These are phyloP conservation scores for Neurospora sp. DNA, from an alignment of 495 filamentous ascomycete genomes.

Conservation along the genomic window DNA sequence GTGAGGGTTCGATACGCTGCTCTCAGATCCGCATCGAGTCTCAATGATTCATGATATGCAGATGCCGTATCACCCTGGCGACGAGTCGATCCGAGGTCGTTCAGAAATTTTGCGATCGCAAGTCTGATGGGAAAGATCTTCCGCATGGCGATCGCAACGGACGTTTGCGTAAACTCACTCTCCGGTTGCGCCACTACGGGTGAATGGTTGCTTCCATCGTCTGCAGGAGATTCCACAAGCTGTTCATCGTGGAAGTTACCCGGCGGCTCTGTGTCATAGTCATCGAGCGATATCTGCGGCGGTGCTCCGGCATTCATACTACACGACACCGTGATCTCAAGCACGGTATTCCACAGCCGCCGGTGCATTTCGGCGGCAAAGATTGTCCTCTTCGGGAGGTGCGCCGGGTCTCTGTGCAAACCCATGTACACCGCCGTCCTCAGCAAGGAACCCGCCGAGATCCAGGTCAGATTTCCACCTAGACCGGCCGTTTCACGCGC, in stretches of 20 bases:
- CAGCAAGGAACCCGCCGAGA: constrained; percentile 6
- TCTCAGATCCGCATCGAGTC: constrained; percentile 28
- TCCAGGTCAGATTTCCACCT: constrained; percentile 12
- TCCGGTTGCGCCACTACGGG: constrained; percentile 17
- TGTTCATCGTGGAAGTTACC: constrained; percentile 39
- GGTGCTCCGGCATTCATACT: constrained; percentile 45
- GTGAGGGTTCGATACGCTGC: constrained; percentile 26
- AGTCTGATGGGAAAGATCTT: constrained; percentile 38
- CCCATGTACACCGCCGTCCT: constrained; percentile 20
- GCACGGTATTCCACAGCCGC: constrained; percentile 52
- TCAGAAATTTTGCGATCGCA: constrained; percentile 36
- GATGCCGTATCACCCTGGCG: not conserved
- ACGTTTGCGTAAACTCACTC: constrained; percentile 34
- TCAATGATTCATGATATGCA: constrained; percentile 22
- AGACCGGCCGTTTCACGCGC: constrained; percentile 13
- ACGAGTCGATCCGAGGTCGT: constrained; percentile 29
- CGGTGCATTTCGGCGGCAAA: constrained; percentile 50
- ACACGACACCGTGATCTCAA: constrained; percentile 45
- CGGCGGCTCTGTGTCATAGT: constrained; percentile 38
- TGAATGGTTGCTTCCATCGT: not conserved
- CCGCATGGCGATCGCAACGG: constrained; percentile 35
- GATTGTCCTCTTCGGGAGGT: constrained; percentile 10
- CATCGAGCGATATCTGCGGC: constrained; percentile 34
- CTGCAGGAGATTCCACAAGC: constrained; percentile 2
- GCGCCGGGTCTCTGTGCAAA: constrained; percentile 14